Base-by-base conservation (phyloP, 306 rosid species). In the Senna tora region DNA sequence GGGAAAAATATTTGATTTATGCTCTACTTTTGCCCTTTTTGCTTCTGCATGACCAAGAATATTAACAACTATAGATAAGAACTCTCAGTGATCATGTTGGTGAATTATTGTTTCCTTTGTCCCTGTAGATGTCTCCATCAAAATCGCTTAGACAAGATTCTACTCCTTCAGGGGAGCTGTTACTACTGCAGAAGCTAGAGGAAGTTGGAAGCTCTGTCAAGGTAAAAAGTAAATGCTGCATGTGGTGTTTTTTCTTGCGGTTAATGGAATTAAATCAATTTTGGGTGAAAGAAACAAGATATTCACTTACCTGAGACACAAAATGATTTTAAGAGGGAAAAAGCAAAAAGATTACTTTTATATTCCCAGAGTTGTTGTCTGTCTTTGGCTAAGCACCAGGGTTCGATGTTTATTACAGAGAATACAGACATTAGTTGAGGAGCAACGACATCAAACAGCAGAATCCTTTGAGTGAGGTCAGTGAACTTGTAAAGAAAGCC, bases 131-230 rank as follows among this genome's bases (percentile, higher is more conserved):
- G 73, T 86, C 97, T 66, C 92, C 94, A 11, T 83, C 96, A 50
- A 90, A 83, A 80, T 75, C 96, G 55, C 64, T 51, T 2, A 87
- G 79, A 78, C 79, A 81, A 5, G 96, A 88, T 61, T 80, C 83
- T 2, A 70, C 72, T 71, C 71, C 80, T 65, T 79, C 81, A 15
- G 87, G 84, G 76, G 92, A 94, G 74, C 79, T 72, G 76, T 57
- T 84, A 38, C 76, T 91, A 57, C 61, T 94, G 75, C 98, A 91
- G 76, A 94, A 89, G 74, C 88, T 94, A 16, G 98, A 91, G 73
- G 98, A 94, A 83, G 84, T 91, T 86, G 97, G 91, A 84, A 91
- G 78, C 85, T 89, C 96, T 45, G 87, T 91, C 63, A 91, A 89
- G 97, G 97, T 89, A 88, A 50, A 74, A 75, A 59, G 21, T 57